Percentiles rank a stretch among this genome's conserved stretches.
These are phyloP conservation scores for Nemophila menziesii DNA, from an alignment of 257 asterid species.

Conservation along the genomic window DNA sequence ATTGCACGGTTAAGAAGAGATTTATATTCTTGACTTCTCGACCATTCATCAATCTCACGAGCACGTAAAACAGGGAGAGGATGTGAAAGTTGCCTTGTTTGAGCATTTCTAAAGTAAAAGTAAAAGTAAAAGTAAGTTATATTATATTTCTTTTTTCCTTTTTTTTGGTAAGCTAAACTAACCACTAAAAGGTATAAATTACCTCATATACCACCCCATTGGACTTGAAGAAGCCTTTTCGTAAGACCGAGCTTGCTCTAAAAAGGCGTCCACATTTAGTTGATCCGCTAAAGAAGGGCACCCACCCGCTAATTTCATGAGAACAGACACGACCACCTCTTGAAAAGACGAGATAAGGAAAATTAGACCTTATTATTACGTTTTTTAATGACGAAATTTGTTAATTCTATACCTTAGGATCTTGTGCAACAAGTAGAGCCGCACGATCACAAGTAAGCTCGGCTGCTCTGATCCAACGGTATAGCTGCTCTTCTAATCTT, in stretches of 20 bases:
- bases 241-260: slow-evolving; percentile 97
- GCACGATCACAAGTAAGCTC: slow-evolving; percentile 97
- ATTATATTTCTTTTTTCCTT: neutral
- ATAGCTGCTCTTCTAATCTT: slow-evolving; percentile 79
- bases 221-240: slow-evolving; percentile 94
- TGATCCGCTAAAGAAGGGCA: slow-evolving; percentile 92
- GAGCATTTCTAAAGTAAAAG: slow-evolving; percentile 61
- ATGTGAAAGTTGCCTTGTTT: slow-evolving; percentile 87
- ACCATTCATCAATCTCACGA: slow-evolving; percentile 92
- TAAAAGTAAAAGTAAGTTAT: slow-evolving; percentile 11
- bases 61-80: slow-evolving; percentile 96
- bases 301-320: slow-evolving; percentile 98
- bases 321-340: slow-evolving; percentile 96
- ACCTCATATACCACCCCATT: slow-evolving; percentile 92
- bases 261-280: slow-evolving; percentile 82
- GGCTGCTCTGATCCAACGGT: slow-evolving; percentile 97
- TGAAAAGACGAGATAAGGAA: slow-evolving; percentile 25
- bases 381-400: slow-evolving; percentile 1
- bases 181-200: slow-evolving; percentile 4
- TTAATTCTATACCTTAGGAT: slow-evolving; percentile 63
- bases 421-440: slow-evolving; percentile 85
- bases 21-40: slow-evolving; percentile 67
- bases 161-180: neutral
- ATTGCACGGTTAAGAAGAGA: slow-evolving; percentile 48
- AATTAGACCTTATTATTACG: neutral